Conservation (phyloP, 257 asterid species). For the Gardenia jasminoides region DNA sequence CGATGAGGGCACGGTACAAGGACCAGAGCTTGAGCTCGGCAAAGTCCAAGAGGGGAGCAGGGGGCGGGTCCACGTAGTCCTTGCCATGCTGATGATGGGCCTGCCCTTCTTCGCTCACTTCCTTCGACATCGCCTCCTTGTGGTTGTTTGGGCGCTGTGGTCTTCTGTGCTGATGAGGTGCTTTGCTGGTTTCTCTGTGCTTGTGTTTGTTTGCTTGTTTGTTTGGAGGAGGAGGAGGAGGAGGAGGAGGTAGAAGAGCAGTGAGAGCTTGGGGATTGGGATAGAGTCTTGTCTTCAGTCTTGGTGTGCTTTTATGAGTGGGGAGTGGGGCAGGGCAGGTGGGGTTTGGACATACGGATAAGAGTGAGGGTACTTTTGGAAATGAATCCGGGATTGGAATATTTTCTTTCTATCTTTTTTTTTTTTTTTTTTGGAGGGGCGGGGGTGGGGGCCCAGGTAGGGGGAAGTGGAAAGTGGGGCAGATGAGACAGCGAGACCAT, state of each 20-base stretch:
- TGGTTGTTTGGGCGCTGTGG: not conserved
- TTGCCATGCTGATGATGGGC: constrained; percentile 30
- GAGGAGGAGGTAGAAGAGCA: not conserved
- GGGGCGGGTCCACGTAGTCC: constrained; percentile 83
- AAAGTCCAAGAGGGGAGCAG: constrained; percentile 65
- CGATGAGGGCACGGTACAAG: constrained; percentile 70
- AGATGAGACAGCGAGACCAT: constrained; percentile 45
- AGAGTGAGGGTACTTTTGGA: too few species aligned
- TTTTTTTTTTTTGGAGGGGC: not conserved
- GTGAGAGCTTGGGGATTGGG: not conserved
- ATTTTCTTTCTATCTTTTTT: not conserved
- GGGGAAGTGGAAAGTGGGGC: constrained; percentile 32
- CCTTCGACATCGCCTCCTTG: constrained; percentile 53
- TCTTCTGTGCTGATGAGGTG: not conserved
- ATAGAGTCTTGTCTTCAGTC: too few species aligned
- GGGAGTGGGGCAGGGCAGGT: too few species aligned
- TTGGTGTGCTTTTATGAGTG: too few species aligned
- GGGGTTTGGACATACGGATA: too few species aligned
- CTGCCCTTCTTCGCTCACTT: constrained; percentile 60
- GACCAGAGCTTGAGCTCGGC: constrained; percentile 74
- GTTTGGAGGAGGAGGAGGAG: not conserved
- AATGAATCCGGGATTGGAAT: too few species aligned
- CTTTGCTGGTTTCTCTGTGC: not conserved
- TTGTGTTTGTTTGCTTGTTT: not conserved
- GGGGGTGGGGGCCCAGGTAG: constrained; percentile 1